Base-by-base conservation (phyloP, 768 basidiomycete species). In the Podaxis pistillaris region DNA sequence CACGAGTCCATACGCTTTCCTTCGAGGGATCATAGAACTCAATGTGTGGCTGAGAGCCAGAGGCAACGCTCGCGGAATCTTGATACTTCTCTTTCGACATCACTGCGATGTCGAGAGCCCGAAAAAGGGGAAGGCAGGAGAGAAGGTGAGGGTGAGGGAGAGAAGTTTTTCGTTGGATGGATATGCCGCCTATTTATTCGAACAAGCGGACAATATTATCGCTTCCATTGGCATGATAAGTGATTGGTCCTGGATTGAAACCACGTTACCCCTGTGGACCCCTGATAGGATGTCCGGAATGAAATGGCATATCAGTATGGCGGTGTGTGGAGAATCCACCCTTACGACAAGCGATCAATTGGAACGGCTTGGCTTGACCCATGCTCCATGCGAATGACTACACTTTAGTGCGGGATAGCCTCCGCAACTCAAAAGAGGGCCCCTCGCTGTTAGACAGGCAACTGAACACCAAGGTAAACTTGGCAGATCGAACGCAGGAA, bases 21-120 rank as follows among this genome's bases (percentile, higher is more conserved):
- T 81, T 80, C 40, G 78, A 80, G 13, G 80, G 80, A 67, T 81
- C 80, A 58, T 81, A 81, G 63, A 81, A 77, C 60, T 76, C 72
- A 46, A 72, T 68, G n/a, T 69, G 65, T 36, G 70, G 68, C n/a
- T 66, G 61, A 54, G 68, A 47, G 24, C 40, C 69, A 13, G 71
- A 74, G 63, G 58, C 64, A 49, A 69, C 64, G 65, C 76, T 77
- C n/a, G 72, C 65, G 61, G 70, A 63, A 1, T 78, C 77, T 59
- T 60, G 58, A 56, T 68, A 68, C 66, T 76, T 75, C 64, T 75
- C 72, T 64, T 78, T 73, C 56, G 66, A 51, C 62, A 66, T 75
- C 73, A 73, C 73, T 60, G 60, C 55, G 51, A 41, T 12, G 62
- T 53, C 55, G 52, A 49, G 50, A 46, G 22, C 9, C 44, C 30